Base-by-base conservation (phyloP, 768 basidiomycete species). In the Boletellus ananas region DNA sequence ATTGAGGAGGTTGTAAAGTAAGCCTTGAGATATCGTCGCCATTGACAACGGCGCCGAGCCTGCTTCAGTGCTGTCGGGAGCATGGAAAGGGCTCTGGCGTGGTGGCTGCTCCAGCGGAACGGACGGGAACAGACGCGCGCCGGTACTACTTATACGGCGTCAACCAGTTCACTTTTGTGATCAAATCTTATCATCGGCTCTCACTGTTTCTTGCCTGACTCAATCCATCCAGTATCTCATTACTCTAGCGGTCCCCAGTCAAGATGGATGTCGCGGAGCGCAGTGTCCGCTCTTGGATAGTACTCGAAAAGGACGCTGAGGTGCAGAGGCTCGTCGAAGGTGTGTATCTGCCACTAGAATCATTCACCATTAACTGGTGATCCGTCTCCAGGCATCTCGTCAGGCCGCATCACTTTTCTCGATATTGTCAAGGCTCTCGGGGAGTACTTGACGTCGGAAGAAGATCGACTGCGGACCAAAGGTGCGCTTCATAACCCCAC, bases 341-440 rank as follows among this genome's bases (percentile, higher is more conserved):
- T 76, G 74, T 59, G 81, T 64, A 29, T 11, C 29, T 9, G 23
- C 20, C 17, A 16, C 1, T 35, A 47, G 20, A 42, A 18, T 37
- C 17, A 6, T 37, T 41, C 33, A 4, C 35, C 25, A 6, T 21
- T 31, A n/a, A 39, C 44, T 47, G 41, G 36, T 36, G 34, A 45
- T 39, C n/a, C 9, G 34, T 42, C 21, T 47, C 40, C 56, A 84
- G 83, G 71, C 43, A 70, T 84, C 47, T 78, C 80, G 13, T 71
- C 72, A 52, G 83, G 82, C 17, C 66, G 74, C 18, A 67, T 79
- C 9, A 78, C 83, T 17, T 72, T 96, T 13, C 72, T 94, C 5
- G 79, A 85, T 54, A 71, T 98, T 18, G 90, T 98, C 33, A 93
- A 90, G 63, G 83, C 84, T 21, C 78, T 96, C 0, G 91, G 91